Evolutionary conservation across 176 grass and related monocot species (phyloP).

Genomic region (Oryza brachyantha): DNA sequence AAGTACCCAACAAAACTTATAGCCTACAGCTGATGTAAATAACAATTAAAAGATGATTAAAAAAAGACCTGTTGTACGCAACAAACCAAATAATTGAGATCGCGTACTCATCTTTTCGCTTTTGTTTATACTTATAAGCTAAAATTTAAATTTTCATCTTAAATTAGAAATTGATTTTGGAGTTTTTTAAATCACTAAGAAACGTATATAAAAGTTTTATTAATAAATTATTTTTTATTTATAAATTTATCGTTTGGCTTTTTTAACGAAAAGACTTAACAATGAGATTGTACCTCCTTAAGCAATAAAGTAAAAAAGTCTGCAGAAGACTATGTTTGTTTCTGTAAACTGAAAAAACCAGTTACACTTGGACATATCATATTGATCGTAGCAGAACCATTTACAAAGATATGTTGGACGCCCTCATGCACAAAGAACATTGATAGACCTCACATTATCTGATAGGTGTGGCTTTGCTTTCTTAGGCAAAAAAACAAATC

Average conservation of each 20-base stretch:
- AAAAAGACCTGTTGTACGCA: not conserved
- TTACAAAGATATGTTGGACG: constrained; percentile 5
- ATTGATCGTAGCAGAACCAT: constrained; percentile 16
- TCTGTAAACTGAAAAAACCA: constrained; percentile 31
- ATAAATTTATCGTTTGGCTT: too few relatives aligned
- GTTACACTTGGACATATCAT: not conserved
- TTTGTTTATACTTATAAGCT: too few relatives aligned
- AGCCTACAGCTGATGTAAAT: constrained; percentile 19
- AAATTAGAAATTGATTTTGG: too few relatives aligned
- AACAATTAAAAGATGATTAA: not conserved
- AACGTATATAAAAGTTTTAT: too few relatives aligned
- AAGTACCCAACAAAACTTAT: constrained; percentile 11
- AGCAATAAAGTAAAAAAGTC: constrained; percentile 5
- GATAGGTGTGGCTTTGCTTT: constrained; percentile 8
- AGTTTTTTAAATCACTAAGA: too few relatives aligned
- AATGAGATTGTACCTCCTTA: too few relatives aligned
- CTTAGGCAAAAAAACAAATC: not conserved
- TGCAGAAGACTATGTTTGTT: constrained; percentile 8
- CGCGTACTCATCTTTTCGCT: too few relatives aligned
- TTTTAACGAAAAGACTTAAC: too few relatives aligned
- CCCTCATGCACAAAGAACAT: not conserved
- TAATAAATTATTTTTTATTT: too few relatives aligned
- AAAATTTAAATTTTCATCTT: too few relatives aligned
- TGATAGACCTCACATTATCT: not conserved
- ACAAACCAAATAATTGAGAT: not conserved